phyloP scores from a whole-genome alignment of 352 stramenopile species.

The Phytophthora colocasiae region DNA sequence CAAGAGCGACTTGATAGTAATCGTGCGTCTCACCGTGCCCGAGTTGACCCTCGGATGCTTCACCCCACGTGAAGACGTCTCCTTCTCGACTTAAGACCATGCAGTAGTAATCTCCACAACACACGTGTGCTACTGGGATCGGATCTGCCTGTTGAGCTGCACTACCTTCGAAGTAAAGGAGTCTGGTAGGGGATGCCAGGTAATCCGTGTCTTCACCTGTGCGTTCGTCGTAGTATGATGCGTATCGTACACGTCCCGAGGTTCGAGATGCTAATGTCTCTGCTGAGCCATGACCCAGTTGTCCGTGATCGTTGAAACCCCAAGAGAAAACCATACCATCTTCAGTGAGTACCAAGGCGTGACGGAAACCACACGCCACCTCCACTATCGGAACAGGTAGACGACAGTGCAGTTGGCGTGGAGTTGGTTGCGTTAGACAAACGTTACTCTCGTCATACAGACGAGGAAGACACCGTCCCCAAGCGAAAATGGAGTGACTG shows the following conservation, averaged over 20 bases:
- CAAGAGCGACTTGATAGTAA: slow-evolving; percentile 69
- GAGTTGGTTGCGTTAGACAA: slow-evolving; percentile 28
- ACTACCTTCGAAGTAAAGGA: slow-evolving; percentile 75
- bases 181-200: slow-evolving; percentile 46
- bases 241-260: slow-evolving; percentile 41
- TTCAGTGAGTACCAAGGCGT: slow-evolving; percentile 60
- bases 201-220: slow-evolving; percentile 53
- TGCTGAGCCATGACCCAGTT: slow-evolving; percentile 67
- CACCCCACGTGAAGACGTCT: slow-evolving; percentile 80
- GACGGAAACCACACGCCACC: slow-evolving; percentile 60
- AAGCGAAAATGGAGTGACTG: slow-evolving; percentile 53
- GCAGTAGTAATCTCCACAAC: slow-evolving; percentile 77
- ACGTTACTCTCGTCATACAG: slow-evolving; percentile 31
- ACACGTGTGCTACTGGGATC: slow-evolving; percentile 61
- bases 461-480: slow-evolving; percentile 61
- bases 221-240: slow-evolving; percentile 59
- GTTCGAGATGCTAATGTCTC: slow-evolving; percentile 58
- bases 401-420: slow-evolving; percentile 38
- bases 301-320: slow-evolving; percentile 83
- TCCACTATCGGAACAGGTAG: slow-evolving; percentile 26
- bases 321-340: slow-evolving; percentile 75
- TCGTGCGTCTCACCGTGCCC: slow-evolving; percentile 63
- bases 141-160: slow-evolving; percentile 63
- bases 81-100: slow-evolving; percentile 67
- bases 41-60: slow-evolving; percentile 76